A percentile compares a stretch with the other conserved stretches of the same genome.
Evolutionary conservation across 1,284 basidiomycete genomes (phyloP).

Genomic region (Heterobasidion parviporum): DNA sequence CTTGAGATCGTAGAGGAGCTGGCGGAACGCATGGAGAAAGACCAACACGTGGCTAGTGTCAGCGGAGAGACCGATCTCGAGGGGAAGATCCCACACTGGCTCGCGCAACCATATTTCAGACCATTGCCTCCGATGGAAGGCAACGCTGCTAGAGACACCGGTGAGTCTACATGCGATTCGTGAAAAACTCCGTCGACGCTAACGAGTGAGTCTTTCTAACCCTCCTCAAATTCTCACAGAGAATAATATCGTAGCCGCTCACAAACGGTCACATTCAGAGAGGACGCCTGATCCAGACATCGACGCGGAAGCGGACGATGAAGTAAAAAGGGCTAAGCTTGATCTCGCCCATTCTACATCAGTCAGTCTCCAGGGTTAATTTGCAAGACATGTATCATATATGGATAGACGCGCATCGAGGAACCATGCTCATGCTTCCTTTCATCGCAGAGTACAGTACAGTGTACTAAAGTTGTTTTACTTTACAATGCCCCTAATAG

Average conservation of each 20-base stretch:
- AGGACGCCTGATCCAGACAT: neutral
- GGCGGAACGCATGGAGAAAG: slow-evolving; percentile 54
- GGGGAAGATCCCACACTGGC: slow-evolving; percentile 70
- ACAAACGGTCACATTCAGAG: slow-evolving; percentile 1
- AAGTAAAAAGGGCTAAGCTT: slow-evolving; percentile 3
- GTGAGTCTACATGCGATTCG: neutral
- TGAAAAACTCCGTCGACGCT: neutral
- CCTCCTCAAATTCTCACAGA: neutral
- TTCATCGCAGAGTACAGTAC: no score
- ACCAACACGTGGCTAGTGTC: slow-evolving; percentile 31
- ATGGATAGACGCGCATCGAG: neutral
- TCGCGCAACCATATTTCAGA: slow-evolving; percentile 81
- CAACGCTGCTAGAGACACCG: neutral
- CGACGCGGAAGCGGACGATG: slow-evolving; percentile 3
- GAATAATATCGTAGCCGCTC: neutral
- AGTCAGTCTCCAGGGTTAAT: neutral
- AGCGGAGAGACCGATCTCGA: slow-evolving; percentile 46
- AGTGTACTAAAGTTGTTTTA: no score
- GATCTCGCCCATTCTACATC: neutral
- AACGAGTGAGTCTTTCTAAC: neutral
- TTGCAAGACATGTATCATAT: neutral
- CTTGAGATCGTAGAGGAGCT: slow-evolving; percentile 56
- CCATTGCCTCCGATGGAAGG: slow-evolving; percentile 18
- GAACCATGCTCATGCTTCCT: neutral
- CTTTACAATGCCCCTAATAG: no score